Evolutionary conservation across 371 early-diverging fungal species (phyloP), one percentile per base, ranked within the genome.

Genomic region (Rhizomucor miehei): DNA sequence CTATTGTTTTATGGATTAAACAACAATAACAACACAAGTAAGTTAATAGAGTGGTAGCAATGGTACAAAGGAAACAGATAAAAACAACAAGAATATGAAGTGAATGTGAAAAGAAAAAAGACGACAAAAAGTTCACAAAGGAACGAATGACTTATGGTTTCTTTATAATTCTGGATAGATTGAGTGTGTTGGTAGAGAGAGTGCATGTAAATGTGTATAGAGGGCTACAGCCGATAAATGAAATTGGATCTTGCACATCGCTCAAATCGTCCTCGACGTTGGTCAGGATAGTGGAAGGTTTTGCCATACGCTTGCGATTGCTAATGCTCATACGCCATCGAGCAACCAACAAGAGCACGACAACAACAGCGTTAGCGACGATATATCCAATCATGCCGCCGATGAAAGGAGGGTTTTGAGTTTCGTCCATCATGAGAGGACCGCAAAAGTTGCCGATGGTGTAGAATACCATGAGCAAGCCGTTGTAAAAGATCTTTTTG

Each of bases 191-290:
- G 29, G 29, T 0, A 10, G 35, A 14, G 14, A 44, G 14, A 38
- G 36, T 51, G 14, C 13, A 35, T 16, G 16, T n/a, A n/a, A n/a
- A n/a, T n/a, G n/a, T n/a, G n/a, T n/a, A n/a, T n/a, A n/a, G n/a
- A n/a, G n/a, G n/a, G 40, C 52, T 60, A 70, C 12, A 70, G 49
- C 1, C 61, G 55, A 44, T 69, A 69, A 10, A 65, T 44, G 55
- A 69, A 69, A 39, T 65, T 63, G 1, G 47, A 45, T 69, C 70
- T 44, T 69, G 57, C 6, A 52, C 47, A 39, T 69, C 70, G 21
- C 58, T 69, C 34, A 65, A 36, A 51, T 69, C 63, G 47, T 65
- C 63, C 19, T 65, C 70, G 0, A 63, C 63, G 20, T 55, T 57
- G 1, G 58, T 63, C 9, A 54, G 21, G 6, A 44, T 48, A 17